Base-by-base conservation (phyloP, 176 grass and related monocot genomes). In the Stipa capillata region DNA sequence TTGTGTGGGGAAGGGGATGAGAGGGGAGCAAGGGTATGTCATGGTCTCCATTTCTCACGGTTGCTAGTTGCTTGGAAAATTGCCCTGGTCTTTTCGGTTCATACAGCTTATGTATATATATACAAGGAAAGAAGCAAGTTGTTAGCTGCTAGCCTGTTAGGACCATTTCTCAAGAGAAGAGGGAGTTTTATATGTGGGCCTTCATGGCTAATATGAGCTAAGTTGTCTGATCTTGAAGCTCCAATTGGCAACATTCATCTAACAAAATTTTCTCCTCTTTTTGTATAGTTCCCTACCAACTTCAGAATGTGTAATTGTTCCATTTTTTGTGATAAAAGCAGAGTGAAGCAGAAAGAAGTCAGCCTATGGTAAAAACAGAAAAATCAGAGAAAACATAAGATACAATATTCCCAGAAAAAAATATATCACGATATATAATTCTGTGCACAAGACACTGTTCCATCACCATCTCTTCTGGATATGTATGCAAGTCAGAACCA, bases 11-110 rank as follows among this genome's bases (percentile, higher is more conserved):
- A 86, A 59, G 73, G 87, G 68, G 65, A 74, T 56, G 73, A 90
- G 49, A 57, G 87, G 83, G 28, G 87, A 67, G 31, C 12, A 82
- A 78, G 73, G 83, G 28, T 45, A 85, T 65, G 77, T 0, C 77
- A 85, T 60, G 34, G 67, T 65, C 74, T 86, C 84, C 88, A 90
- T 90, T 59, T 41, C 42, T 69, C 21, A 23, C 24, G 7, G 15
- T 12, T 65, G 39, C 44, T 84, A 17, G n/a, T n/a, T 61, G 28
- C 15, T 61, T n/a, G n/a, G 67, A 34, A 29, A 65, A 75, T 23
- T 68, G 39, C 68, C 12, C 49, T 55, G 35, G 53, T 8, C 17
- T 21, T 11, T 45, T 35, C 63, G 47, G 57, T 77, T 25, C 74
- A 59, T 39, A 59, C 28, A 80, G 45, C 41, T 53, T 79, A 39